Evolutionary conservation across 345 rosid species (phyloP), one percentile per base, ranked within the genome.

Genomic region (Moringa oleifera): DNA sequence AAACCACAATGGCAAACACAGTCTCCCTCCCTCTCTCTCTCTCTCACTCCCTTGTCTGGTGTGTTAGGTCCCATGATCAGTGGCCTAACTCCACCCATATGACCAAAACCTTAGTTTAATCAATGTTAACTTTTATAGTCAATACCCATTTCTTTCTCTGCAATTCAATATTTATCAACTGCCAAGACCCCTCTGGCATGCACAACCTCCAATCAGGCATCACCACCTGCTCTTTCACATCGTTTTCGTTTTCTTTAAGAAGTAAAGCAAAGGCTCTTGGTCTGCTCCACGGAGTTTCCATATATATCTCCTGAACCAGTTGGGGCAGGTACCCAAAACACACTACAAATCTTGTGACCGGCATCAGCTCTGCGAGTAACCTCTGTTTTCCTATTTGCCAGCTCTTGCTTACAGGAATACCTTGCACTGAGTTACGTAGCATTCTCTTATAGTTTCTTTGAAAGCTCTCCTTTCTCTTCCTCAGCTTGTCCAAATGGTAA

Each of bases 31-130:
- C 55, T 54, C 67, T 57, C 45, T 16, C 12, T 53, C 57, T 4
- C 23, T 20, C 62, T 56, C 0, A 15, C 16, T 20, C 37, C 20
- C 47, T 12, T 23, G 20, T 33, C 23, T 61, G 49, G 37, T 61
- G 11, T 28, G 51, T 53, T 71, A 66, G 75, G 79, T 74, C 73
- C 72, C 61, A 51, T 60, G 64, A 70, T 64, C 71, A 70, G 86
- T 82, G 71, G 77, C 81, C 84, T 64, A 82, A 66, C 66, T 79
- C 51, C 73, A 79, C 76, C 79, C 71, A 70, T 28, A 50, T 11
- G 21, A 36, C 62, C 60, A 61, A 51, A 19, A 51, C n/a, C n/a
- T n/a, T n/a, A n/a, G n/a, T n/a, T n/a, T n/a, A n/a, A n/a, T n/a
- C n/a, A n/a, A n/a, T n/a, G n/a, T n/a, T n/a, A n/a, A n/a, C n/a